Evolutionary conservation across 2,329 filamentous ascomycete species (phyloP).

Genomic region (Epichloe bromicola): DNA sequence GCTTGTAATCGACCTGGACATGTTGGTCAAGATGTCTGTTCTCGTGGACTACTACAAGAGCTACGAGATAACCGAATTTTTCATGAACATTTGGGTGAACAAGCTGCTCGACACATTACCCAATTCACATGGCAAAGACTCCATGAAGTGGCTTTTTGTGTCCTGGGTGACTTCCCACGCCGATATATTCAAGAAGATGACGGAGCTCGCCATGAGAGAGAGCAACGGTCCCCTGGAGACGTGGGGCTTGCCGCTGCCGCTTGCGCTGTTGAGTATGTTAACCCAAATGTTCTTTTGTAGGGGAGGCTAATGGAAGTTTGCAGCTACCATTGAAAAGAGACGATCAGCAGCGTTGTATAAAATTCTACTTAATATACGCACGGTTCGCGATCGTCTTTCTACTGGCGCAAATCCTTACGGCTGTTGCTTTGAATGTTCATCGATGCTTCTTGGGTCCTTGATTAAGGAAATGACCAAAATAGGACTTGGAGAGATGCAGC

Average conservation of each 20-base stretch:
- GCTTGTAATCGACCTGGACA: constrained; percentile 21
- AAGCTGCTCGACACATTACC: not conserved
- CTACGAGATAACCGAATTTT: constrained; percentile 27
- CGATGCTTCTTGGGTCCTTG: not conserved
- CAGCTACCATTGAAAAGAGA: not conserved
- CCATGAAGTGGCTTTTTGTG: not conserved
- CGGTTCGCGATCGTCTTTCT: not conserved
- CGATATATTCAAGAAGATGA: not conserved
- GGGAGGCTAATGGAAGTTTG: not conserved
- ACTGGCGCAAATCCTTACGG: rapidly evolving
- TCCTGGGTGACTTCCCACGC: not conserved
- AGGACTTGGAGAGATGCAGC: not conserved
- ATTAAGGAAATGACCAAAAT: not conserved
- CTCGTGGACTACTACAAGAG: constrained; percentile 31
- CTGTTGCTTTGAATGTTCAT: not conserved
- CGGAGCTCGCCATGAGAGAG: not conserved
- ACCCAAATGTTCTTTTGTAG: not conserved
- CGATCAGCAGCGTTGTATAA: not conserved
- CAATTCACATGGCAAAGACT: not conserved
- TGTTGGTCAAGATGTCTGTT: constrained; percentile 28
- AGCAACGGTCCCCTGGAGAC: not conserved
- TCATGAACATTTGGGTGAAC: constrained; percentile 5
- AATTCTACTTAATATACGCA: rapidly evolving
- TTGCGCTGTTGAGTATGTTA: not conserved
- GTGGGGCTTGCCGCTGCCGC: not conserved